Evolutionary conservation across 148 eudicot genomes (phyloP).

Genomic region (Chenopodium album): DNA sequence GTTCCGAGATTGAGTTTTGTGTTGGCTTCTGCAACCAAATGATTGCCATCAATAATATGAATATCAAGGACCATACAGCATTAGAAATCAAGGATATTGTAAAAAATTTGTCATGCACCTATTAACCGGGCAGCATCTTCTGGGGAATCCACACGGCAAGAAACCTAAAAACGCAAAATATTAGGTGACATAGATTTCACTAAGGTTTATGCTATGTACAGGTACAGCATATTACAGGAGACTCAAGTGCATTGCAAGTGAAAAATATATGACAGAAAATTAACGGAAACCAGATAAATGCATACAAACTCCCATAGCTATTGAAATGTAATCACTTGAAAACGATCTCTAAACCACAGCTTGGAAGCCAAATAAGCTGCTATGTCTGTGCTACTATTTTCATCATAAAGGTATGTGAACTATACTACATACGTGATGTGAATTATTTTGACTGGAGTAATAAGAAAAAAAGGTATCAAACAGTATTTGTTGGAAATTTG

Average conservation of each 20-base stretch:
- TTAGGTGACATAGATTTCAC: neutral
- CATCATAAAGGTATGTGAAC: too few species aligned
- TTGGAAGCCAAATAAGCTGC: slow-evolving; percentile 2
- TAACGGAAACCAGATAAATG: neutral
- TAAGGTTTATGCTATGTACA: neutral
- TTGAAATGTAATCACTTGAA: neutral
- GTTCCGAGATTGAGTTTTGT: slow-evolving; percentile 61
- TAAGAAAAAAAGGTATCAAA: too few species aligned
- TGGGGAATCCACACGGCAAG: slow-evolving; percentile 69
- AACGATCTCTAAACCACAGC: neutral
- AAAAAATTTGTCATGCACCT: slow-evolving; percentile 37
- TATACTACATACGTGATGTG: too few species aligned
- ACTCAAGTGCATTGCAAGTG: neutral
- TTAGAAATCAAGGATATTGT: neutral
- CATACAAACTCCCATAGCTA: neutral
- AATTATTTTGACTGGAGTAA: too few species aligned
- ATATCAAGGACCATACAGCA: neutral
- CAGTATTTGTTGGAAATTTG: too few species aligned
- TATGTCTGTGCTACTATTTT: neutral
- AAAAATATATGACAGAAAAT: neutral
- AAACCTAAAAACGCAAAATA: slow-evolving; percentile 42
- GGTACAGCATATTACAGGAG: neutral
- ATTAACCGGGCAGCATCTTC: slow-evolving; percentile 85
- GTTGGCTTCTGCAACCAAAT: slow-evolving; percentile 55
- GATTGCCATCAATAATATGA: slow-evolving; percentile 1